phyloP scores from a whole-genome alignment of 2,329 filamentous ascomycete species.

The Fusarium xyrophilum region DNA sequence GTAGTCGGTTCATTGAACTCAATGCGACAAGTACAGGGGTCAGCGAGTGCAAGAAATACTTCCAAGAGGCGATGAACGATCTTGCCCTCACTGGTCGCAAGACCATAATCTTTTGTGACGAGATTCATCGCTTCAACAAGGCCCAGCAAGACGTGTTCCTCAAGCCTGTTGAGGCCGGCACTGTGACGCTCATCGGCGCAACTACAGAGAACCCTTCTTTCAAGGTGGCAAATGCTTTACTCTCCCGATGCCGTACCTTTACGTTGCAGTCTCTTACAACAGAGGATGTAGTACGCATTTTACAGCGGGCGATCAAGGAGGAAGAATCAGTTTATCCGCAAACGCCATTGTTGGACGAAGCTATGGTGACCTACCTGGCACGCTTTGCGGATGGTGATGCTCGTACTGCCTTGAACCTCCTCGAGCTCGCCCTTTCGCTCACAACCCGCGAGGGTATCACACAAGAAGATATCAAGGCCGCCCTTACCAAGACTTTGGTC shows the following conservation, averaged over 20 bases:
- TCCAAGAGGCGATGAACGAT: conserved; percentile 83
- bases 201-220: conserved; percentile 96
- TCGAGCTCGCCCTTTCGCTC: conserved; percentile 86
- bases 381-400: conserved; percentile 92
- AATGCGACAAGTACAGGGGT: conserved; percentile 91
- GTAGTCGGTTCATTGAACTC: conserved; percentile 90
- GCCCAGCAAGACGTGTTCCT: conserved; percentile 94
- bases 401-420: conserved; percentile 87
- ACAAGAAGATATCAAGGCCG: conserved; percentile 77
- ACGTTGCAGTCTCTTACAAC: conserved; percentile 78
- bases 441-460: conserved; percentile 66
- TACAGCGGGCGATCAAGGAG: conserved; percentile 74
- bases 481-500: conserved; percentile 89
- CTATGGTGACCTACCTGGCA: conserved; percentile 81
- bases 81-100: conserved; percentile 80
- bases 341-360: conserved; percentile 72
- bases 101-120: conserved; percentile 97
- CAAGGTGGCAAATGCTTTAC: conserved; percentile 84
- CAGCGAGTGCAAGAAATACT: conserved; percentile 90
- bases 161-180: conserved; percentile 87
- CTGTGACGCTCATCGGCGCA: conserved; percentile 89
- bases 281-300: conserved; percentile 74
- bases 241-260: conserved; percentile 91
- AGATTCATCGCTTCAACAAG: conserved; percentile 92
- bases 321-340: conserved; percentile 57